These are phyloP conservation scores for Pelargonium nanum DNA, from an alignment of 345 rosid species.

Conservation along the genomic window DNA sequence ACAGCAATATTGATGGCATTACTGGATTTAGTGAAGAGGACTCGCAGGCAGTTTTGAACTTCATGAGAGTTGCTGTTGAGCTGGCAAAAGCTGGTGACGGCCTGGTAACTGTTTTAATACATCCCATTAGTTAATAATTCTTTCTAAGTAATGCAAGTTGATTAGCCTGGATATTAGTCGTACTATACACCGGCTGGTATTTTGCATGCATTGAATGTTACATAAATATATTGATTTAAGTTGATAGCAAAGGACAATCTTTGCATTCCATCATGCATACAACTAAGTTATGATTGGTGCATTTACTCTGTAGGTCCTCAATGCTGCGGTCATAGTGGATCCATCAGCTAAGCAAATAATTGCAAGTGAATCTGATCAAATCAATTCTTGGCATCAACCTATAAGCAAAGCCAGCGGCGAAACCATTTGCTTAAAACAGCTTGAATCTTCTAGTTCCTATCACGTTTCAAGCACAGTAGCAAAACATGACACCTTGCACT, in stretches of 20 bases:
- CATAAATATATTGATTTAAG: too few species aligned
- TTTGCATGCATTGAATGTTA: too few species aligned
- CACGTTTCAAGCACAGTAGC: constrained; percentile 9
- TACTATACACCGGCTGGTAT: too few species aligned
- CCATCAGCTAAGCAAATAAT: constrained; percentile 42
- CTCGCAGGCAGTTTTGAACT: constrained; percentile 31
- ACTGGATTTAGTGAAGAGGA: constrained; percentile 68
- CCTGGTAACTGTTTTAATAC: constrained; percentile 26
- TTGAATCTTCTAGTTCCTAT: constrained; percentile 1
- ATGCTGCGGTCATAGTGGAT: constrained; percentile 85
- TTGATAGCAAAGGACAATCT: background rate
- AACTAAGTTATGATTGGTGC: background rate
- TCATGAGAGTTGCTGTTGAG: constrained; percentile 52
- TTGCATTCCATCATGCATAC: background rate
- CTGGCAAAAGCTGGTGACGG: constrained; percentile 49
- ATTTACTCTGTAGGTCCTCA: constrained; percentile 37
- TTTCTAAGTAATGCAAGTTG: background rate
- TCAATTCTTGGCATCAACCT: constrained; percentile 20
- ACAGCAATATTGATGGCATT: constrained; percentile 74
- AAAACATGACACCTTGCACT: constrained; percentile 8
- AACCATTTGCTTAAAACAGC: constrained; percentile 12
- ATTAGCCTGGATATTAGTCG: background rate
- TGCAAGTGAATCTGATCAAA: constrained; percentile 61
- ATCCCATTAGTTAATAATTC: background rate
- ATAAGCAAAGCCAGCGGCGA: constrained; percentile 10